Base-by-base conservation (phyloP, 176 grass and related monocot genomes). In the Zea luxurians region DNA sequence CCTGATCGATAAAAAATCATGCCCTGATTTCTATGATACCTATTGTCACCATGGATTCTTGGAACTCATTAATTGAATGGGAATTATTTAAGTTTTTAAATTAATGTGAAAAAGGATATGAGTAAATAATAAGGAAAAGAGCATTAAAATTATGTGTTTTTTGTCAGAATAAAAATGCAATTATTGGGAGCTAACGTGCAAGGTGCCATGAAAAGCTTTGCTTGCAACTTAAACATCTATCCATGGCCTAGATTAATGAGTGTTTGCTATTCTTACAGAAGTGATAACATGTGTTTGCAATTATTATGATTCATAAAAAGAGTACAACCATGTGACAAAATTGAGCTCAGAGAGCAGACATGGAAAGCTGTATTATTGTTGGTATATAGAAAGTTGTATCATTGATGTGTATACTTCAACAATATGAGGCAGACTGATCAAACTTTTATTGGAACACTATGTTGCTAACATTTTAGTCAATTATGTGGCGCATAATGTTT, bases 1-100 rank as follows among this genome's bases (percentile, higher is more conserved):
- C 0, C 6, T 80, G 41, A 35, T 27, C 27, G 20, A 67, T 83
- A 70, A 79, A 62, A 54, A 27, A 83, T 55, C 10, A 57, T 80
- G n/a, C 13, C 15, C 2, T 21, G 13, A 48, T 58, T 85, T 8
- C 64, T 17, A 45, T 21, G 36, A 58, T 66, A 66, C 4, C 46
- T 10, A 71, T 15, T 42, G 44, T 64, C 12, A 62, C 4, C 34
- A 16, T 84, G 7, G 27, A 73, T 83, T 52, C n/a, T 66, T 48
- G 15, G 3, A 13, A 61, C 21, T 87, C 52, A 73, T 73, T 37
- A 67, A 48, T 34, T 50, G 13, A n/a, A 48, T 13, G 27, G 27
- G 27, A 27, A 1, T 15, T 70, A 18, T 80, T 10, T 60, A 75
- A 11, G 6, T 74, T 83, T 74, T 37, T 27, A 17, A 27, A 12